A percentile compares a stretch with the other conserved stretches of the same genome.
Conservation (phyloP, 176 grass and related monocot species). For the Tillandsia fasciculata region DNA sequence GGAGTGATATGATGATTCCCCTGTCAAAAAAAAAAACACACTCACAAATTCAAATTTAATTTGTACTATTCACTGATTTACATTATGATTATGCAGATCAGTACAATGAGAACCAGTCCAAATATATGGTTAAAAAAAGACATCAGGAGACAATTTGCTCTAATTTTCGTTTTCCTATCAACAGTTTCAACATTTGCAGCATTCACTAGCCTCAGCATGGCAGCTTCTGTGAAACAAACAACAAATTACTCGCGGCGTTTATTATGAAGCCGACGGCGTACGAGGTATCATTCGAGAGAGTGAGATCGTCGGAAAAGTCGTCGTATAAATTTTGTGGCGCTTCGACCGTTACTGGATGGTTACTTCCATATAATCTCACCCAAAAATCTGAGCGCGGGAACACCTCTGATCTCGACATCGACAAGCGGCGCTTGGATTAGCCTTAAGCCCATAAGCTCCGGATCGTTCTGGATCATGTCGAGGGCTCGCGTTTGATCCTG, state of each 20-base stretch:
- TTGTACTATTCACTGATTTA: too few species aligned
- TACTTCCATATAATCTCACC: constrained; percentile 92
- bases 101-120: too few species aligned
- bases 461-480: constrained; percentile 72
- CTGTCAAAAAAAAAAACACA: too few species aligned
- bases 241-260: background rate
- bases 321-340: background rate
- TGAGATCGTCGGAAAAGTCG: background rate
- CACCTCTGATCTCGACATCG: constrained; percentile 95
- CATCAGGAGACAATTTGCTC: too few species aligned
- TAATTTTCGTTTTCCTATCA: too few species aligned
- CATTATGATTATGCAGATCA: too few species aligned
- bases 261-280: background rate
- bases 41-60: too few species aligned
- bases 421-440: constrained; percentile 84
- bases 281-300: background rate
- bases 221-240: too few species aligned
- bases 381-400: constrained; percentile 94
- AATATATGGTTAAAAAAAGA: too few species aligned
- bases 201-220: too few species aligned
- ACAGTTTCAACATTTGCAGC: too few species aligned
- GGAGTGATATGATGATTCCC: too few species aligned
- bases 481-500: constrained; percentile 92
- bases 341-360: background rate
- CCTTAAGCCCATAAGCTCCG: constrained; percentile 57